These are phyloP conservation scores for Colletotrichum noveboracense DNA, from an alignment of 2,329 filamentous ascomycete species.

Conservation along the genomic window DNA sequence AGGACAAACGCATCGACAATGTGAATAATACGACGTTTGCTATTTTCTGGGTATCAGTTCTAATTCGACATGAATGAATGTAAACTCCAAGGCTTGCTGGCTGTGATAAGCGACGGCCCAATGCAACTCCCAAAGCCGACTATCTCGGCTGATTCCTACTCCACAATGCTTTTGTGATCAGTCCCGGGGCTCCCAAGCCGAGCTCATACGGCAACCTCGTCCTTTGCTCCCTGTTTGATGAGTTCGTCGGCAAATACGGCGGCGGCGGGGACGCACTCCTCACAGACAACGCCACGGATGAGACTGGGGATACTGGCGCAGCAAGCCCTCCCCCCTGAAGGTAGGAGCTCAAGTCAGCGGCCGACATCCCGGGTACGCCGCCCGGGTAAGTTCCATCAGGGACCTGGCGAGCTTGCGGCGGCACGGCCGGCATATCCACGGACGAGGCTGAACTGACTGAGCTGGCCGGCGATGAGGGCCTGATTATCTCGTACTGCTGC, in stretches of 20 bases:
- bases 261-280: constrained; percentile 10
- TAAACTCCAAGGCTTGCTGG: neutral
- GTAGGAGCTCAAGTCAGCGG: constrained; percentile 11
- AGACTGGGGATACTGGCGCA: neutral
- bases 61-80: neutral
- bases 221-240: neutral
- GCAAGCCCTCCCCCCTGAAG: constrained; percentile 6
- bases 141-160: neutral
- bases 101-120: neutral
- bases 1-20: neutral
- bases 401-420: neutral
- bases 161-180: neutral
- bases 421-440: neutral
- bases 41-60: neutral
- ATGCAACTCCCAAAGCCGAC: neutral
- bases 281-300: neutral
- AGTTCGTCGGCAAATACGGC: constrained; percentile 5
- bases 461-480: constrained; percentile 2
- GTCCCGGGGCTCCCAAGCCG: constrained; percentile 6
- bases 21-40: neutral
- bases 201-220: neutral
- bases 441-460: neutral
- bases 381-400: neutral
- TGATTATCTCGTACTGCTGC: constrained; percentile 8
- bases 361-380: neutral